These are phyloP conservation scores for Hirschfeldia incana DNA, from an alignment of 345 rosid genomes.

Conservation along the genomic window DNA sequence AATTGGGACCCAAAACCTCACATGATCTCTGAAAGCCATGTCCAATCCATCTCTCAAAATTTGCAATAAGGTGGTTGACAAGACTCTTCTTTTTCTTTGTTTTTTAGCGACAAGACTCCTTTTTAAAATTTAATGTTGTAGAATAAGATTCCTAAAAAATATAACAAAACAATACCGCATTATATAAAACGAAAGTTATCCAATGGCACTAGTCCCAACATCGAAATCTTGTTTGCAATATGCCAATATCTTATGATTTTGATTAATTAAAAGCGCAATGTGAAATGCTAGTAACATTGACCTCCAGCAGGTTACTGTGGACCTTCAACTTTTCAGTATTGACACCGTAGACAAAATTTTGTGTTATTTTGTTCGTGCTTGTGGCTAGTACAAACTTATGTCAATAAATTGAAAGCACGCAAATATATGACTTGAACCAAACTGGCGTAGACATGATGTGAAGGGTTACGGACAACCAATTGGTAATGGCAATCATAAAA, in stretches of 20 bases:
- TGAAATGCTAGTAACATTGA: neutral
- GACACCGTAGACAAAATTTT: neutral
- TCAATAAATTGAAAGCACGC: neutral
- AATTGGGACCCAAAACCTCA: slow-evolving; percentile 49
- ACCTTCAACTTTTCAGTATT: neutral
- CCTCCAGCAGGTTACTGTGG: neutral
- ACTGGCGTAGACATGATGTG: slow-evolving; percentile 1
- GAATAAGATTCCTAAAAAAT: slow-evolving; percentile 5
- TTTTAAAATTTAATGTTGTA: slow-evolving; percentile 17
- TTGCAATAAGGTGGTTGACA: slow-evolving; percentile 33
- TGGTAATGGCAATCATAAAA: neutral
- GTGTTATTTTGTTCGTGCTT: neutral
- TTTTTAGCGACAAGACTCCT: slow-evolving; percentile 17
- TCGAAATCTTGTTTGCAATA: neutral
- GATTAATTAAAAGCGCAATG: neutral
- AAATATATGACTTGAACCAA: neutral
- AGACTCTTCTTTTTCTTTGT: slow-evolving; percentile 5
- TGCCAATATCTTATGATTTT: neutral
- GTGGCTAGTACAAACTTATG: neutral
- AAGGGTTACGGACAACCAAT: neutral
- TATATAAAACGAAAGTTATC: slow-evolving; percentile 10
- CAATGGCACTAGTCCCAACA: slow-evolving; percentile 32
- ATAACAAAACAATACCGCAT: neutral
- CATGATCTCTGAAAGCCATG: slow-evolving; percentile 44
- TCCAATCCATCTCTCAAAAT: slow-evolving; percentile 51